A percentile compares a stretch with the other conserved stretches of the same genome.
Evolutionary conservation across 306 rosid genomes (phyloP).

Genomic region (Cyamopsis tetragonoloba): DNA sequence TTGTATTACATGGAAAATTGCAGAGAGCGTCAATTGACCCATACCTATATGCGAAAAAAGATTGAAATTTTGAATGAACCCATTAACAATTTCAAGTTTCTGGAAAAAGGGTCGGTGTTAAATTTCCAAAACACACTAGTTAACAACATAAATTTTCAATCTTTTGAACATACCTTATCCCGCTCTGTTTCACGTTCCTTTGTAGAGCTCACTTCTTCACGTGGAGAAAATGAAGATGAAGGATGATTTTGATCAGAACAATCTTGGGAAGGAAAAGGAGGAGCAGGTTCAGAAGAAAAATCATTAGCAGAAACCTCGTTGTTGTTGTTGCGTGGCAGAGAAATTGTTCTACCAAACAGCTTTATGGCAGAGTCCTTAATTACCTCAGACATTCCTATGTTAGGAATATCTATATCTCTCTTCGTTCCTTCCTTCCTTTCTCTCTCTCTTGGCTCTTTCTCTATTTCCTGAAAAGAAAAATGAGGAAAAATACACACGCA

Average conservation of each 20-base stretch:
- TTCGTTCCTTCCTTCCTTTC: not conserved
- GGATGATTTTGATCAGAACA: constrained; percentile 7
- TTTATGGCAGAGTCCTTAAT: constrained; percentile 54
- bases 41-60: not conserved
- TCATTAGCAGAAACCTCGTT: constrained; percentile 5
- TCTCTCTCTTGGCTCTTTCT: constrained; percentile 5
- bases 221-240: constrained; percentile 38
- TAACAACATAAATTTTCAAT: not conserved
- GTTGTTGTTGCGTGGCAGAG: constrained; percentile 34
- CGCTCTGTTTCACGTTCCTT: constrained; percentile 11
- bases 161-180: constrained; percentile 42
- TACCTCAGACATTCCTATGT: constrained; percentile 49
- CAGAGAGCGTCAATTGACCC: constrained; percentile 5
- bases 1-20: not conserved
- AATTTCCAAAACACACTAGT: constrained; percentile 15
- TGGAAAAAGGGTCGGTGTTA: constrained; percentile 31
- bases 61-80: constrained; percentile 19
- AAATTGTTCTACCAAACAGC: constrained; percentile 79
- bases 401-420: constrained; percentile 5
- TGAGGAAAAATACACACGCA: not conserved
- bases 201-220: constrained; percentile 30
- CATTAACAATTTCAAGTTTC: constrained; percentile 22
- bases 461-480: constrained; percentile 3
- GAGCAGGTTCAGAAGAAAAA: constrained; percentile 15
- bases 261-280: constrained; percentile 3